phyloP scores from a whole-genome alignment of 2,329 filamentous ascomycete species.

The Penicillium psychrosexuale region DNA sequence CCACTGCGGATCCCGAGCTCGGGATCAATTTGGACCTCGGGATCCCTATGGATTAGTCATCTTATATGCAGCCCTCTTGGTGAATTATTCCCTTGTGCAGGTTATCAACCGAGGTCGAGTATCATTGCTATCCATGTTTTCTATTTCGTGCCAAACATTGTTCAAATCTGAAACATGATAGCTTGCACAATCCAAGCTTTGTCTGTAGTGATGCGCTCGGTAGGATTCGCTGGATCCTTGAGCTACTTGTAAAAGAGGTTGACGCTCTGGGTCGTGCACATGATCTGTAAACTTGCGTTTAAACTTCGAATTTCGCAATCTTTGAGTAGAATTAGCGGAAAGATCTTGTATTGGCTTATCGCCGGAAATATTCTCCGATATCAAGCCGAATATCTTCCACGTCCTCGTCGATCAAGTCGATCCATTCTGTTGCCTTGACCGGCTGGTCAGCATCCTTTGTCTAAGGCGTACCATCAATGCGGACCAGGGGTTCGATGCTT shows the following conservation, averaged over 20 bases:
- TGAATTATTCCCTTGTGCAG: no score
- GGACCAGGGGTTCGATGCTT: constrained; percentile 15
- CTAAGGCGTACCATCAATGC: constrained; percentile 22
- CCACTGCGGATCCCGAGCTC: neutral
- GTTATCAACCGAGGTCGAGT: neutral
- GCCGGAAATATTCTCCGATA: constrained; percentile 13
- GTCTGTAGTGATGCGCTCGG: constrained; percentile 4
- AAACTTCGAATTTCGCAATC: constrained; percentile 8
- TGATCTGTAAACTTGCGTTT: constrained; percentile 14
- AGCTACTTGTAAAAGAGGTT: constrained; percentile 13
- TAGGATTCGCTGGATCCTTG: constrained; percentile 19
- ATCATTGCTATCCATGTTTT: neutral
- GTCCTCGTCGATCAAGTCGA: constrained; percentile 24
- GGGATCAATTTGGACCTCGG: neutral
- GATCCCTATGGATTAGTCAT: neutral
- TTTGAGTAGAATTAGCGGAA: no score
- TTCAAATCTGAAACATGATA: no score
- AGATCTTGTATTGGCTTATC: no score
- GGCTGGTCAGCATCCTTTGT: constrained; percentile 20
- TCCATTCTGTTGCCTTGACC: constrained; percentile 23
- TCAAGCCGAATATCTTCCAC: constrained; percentile 25
- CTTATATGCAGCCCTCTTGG: no score
- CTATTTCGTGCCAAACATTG: neutral
- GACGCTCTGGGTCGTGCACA: constrained; percentile 10
- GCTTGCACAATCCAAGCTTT: constrained; percentile 10